Evolutionary conservation across 768 basidiomycete species (phyloP), one percentile per base, ranked within the genome.

Genomic region (Suillus sp.): DNA sequence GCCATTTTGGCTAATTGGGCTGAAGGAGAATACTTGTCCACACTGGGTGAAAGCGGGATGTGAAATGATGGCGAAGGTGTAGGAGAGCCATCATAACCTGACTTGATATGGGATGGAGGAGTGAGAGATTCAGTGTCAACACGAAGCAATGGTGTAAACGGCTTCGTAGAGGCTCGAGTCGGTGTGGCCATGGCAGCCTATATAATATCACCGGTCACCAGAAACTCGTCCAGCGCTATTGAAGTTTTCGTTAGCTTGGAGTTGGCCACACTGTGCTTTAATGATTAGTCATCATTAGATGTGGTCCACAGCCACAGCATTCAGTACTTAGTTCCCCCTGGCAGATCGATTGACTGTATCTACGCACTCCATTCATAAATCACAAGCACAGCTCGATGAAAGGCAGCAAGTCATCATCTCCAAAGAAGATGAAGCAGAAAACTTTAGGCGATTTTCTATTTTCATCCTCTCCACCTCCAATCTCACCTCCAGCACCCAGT

Each of bases 361-460:
- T 38, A 38, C 16, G 22, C 22, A 18, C 25, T 38, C 9, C 16
- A 25, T 18, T 55, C 37, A 27, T 38, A 7, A 6, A 40, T 20
- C 25, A 30, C 47, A 6, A 22, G 22, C 25, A 16, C 55, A 10
- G 25, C 25, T 11, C 25, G 10, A 74, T 73, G 73, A 66, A 59
- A 69, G 16, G 27, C 5, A 69, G 62, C 60, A 47, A 56, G 62
- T 42, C 68, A 40, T 34, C 48, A 27, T 62, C 64, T 37, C 51
- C 75, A 5, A 78, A 74, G 65, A 71, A 66, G 48, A 62, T 78
- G 38, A 81, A 71, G 55, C 86, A 87, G 69, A 75, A 74, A 32
- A 81, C 83, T n/a, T 71, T 86, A 2, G 65, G 77, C 40, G 72
- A 72, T 18, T 76, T 74, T 61, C 64, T 78, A 20, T 62, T 62